phyloP scores from a whole-genome alignment of 331 rosid species.

The Rhamnella rubrinervis region DNA sequence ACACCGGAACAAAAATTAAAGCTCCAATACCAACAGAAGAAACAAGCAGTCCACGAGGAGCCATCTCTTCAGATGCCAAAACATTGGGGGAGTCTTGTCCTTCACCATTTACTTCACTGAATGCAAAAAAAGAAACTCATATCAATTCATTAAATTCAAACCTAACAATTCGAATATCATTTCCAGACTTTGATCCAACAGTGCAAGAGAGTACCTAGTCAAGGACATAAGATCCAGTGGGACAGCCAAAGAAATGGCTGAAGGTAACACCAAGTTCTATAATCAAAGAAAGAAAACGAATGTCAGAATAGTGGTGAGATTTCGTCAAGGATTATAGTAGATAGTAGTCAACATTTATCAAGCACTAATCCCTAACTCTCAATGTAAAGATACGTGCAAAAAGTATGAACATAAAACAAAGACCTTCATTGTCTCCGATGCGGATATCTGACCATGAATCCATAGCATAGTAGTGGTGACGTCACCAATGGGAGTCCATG shows the following conservation, averaged over 20 bases:
- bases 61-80: constrained; percentile 87
- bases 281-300: too few species aligned
- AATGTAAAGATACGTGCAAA: too few species aligned
- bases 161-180: constrained; percentile 11
- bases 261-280: too few species aligned
- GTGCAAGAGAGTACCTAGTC: constrained; percentile 57
- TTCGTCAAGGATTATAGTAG: not conserved
- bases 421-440: constrained; percentile 79
- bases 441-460: constrained; percentile 94
- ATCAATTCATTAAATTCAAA: constrained; percentile 17
- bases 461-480: constrained; percentile 97
- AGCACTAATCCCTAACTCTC: not conserved
- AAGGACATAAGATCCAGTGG: constrained; percentile 29
- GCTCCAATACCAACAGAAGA: constrained; percentile 83
- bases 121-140: constrained; percentile 25
- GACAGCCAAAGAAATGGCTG: too few species aligned
- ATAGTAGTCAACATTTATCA: not conserved
- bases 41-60: constrained; percentile 91
- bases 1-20: constrained; percentile 24
- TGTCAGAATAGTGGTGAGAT: too few species aligned
- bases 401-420: constrained; percentile 8
- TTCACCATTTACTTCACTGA: constrained; percentile 81
- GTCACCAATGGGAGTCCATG: constrained; percentile 99
- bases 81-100: constrained; percentile 51
- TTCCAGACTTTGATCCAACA: constrained; percentile 16